These are phyloP conservation scores for Termitomyces sp. DNA, from an alignment of 768 basidiomycete genomes.

Conservation along the genomic window DNA sequence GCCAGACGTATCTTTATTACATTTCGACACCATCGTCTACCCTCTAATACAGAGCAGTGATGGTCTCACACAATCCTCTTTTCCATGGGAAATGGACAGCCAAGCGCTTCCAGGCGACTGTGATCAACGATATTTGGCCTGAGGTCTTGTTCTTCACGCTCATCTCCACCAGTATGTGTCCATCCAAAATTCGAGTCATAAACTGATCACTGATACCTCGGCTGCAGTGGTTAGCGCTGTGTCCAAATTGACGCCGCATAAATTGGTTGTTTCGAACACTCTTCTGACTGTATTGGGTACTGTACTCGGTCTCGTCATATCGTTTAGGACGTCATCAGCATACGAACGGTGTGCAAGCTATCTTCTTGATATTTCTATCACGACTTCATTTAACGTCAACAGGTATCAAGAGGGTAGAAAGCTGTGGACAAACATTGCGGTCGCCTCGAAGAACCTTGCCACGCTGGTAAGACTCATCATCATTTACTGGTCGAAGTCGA, in stretches of 20 bases:
- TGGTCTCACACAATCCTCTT: constrained; percentile 43
- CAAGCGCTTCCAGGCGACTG: constrained; percentile 52
- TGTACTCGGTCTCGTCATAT: constrained; percentile 66
- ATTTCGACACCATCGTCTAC: background rate
- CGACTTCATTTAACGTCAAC: background rate
- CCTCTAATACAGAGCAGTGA: constrained; percentile 9
- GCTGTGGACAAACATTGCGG: constrained; percentile 60
- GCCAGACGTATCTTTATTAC: background rate
- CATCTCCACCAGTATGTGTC: constrained; percentile 47
- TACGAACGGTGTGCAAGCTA: constrained; percentile 48
- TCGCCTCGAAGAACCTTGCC: constrained; percentile 53
- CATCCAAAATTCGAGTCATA: background rate
- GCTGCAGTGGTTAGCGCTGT: constrained; percentile 53
- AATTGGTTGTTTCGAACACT: constrained; percentile 47
- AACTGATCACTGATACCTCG: background rate
- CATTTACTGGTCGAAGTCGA: too few relatives aligned
- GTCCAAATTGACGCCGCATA: constrained; percentile 39
- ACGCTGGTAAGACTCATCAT: constrained; percentile 40
- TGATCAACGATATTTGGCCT: constrained; percentile 65
- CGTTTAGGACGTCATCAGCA: constrained; percentile 68
- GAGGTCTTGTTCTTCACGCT: constrained; percentile 57
- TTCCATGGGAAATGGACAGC: constrained; percentile 42
- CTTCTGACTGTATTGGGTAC: constrained; percentile 71
- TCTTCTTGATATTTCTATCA: background rate
- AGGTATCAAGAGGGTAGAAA: constrained; percentile 69